These are phyloP conservation scores for Nemania sp. DNA, from an alignment of 2,329 filamentous ascomycete species.

Conservation along the genomic window DNA sequence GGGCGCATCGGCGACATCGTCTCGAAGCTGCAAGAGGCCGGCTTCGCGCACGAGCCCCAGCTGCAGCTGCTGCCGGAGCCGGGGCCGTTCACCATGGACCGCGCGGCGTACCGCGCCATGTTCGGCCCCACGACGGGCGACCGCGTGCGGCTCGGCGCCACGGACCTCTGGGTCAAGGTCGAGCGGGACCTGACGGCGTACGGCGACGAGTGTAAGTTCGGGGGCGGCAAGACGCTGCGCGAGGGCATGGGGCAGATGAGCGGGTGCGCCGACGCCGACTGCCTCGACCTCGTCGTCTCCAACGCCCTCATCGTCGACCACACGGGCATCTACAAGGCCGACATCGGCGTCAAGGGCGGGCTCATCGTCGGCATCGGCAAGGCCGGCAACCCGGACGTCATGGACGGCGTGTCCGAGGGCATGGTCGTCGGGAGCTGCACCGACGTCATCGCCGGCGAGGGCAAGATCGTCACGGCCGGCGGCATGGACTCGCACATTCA, in stretches of 20 bases:
- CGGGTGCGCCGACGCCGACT: conserved; percentile 71
- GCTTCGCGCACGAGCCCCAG: conserved; percentile 78
- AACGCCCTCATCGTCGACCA: conserved; percentile 92
- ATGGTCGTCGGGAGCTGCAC: conserved; percentile 88
- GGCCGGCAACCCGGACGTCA: conserved; percentile 94
- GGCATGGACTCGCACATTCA: conserved; percentile 91
- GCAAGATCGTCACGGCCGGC: conserved; percentile 88
- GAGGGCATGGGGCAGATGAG: conserved; percentile 96
- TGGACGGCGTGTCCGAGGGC: conserved; percentile 79
- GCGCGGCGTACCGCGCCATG: conserved; percentile 81
- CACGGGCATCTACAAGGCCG: conserved; percentile 92
- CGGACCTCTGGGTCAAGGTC: conserved; percentile 87
- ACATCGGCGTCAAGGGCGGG: conserved; percentile 90
- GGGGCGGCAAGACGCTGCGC: conserved; percentile 88
- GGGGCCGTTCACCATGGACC: conserved; percentile 72
- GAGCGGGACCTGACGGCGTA: conserved; percentile 84
- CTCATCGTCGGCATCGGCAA: conserved; percentile 89
- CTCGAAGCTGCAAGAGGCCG: conserved; percentile 67
- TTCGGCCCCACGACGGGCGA: conserved; percentile 93
- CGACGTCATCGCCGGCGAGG: conserved; percentile 89
- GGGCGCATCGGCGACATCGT: conserved; percentile 69
- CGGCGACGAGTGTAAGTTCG: conserved; percentile 94
- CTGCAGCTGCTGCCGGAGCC: too few relatives aligned
- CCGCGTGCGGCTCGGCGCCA: conserved; percentile 77
- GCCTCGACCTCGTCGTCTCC: conserved; percentile 82